phyloP scores from a whole-genome alignment of 371 early-diverging fungal genomes.

The Lichtheimia ornata region DNA sequence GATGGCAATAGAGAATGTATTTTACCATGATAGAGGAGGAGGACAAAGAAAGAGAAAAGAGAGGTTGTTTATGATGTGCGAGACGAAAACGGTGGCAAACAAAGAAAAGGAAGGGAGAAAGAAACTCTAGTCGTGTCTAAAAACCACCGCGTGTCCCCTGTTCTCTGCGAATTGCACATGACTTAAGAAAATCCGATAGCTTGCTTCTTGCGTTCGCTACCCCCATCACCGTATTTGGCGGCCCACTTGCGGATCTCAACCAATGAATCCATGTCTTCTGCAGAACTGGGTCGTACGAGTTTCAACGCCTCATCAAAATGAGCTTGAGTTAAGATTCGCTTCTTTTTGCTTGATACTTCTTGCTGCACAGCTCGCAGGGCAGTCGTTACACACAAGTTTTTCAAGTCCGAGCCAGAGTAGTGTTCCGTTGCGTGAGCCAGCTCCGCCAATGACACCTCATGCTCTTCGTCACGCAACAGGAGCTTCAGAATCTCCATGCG shows the following conservation, averaged over 20 bases:
- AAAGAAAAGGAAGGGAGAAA: conserved; percentile 16
- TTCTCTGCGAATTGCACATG: conserved; percentile 28
- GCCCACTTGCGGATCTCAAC: conserved; percentile 91
- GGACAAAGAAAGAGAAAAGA: neutral
- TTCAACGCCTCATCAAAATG: conserved; percentile 84
- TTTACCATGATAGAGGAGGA: conserved; percentile 8
- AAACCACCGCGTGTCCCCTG: conserved; percentile 2
- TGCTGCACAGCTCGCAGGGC: conserved; percentile 77
- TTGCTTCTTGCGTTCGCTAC: conserved; percentile 30
- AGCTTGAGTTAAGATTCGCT: conserved; percentile 35
- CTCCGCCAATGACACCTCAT: conserved; percentile 57
- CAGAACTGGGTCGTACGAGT: conserved; percentile 82
- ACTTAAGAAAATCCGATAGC: conserved; percentile 36
- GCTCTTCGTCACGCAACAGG: conserved; percentile 75
- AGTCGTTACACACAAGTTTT: conserved; percentile 96
- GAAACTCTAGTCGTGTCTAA: conserved; percentile 10
- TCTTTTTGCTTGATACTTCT: conserved; percentile 16
- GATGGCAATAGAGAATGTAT: neutral
- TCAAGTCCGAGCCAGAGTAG: conserved; percentile 98
- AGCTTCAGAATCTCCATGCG: conserved; percentile 81
- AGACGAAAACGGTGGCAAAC: conserved; percentile 3
- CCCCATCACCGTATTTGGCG: conserved; percentile 81
- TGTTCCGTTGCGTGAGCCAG: conserved; percentile 72
- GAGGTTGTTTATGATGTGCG: neutral
- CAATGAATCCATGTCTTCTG: conserved; percentile 85